Evolutionary conservation across 2,329 filamentous ascomycete genomes (phyloP).

Genomic region (Helotiales sp.): DNA sequence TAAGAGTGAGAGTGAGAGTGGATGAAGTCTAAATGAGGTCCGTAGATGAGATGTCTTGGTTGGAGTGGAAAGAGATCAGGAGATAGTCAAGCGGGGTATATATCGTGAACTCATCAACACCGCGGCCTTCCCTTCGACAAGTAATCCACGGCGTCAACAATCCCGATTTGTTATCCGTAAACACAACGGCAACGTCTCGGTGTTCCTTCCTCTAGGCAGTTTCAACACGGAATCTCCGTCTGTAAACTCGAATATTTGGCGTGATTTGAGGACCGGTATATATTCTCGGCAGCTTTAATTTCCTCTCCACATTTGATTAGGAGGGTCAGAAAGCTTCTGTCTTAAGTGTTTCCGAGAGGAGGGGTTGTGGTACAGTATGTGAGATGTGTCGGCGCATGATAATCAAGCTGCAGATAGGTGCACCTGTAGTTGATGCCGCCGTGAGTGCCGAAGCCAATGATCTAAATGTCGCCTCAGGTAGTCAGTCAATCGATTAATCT

Average conservation of each 20-base stretch:
- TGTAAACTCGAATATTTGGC: too few species aligned
- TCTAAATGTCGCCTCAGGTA: too few species aligned
- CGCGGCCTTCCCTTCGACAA: slow-evolving; percentile 3
- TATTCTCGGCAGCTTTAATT: not conserved
- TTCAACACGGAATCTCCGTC: too few species aligned
- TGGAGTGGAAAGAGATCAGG: not conserved
- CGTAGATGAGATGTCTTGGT: not conserved
- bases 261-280: not conserved
- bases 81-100: not conserved
- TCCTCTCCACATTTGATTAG: not conserved
- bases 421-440: too few species aligned
- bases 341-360: not conserved
- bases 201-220: not conserved
- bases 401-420: not conserved
- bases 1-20: not conserved
- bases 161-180: not conserved
- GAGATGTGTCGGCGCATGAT: not conserved
- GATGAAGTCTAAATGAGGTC: not conserved
- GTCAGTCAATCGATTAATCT: too few species aligned
- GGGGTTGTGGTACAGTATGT: not conserved
- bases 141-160: not conserved
- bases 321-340: not conserved
- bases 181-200: not conserved
- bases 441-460: too few species aligned
- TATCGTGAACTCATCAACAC: not conserved